phyloP scores from a whole-genome alignment of 768 basidiomycete genomes.

The Candolleomyces aberdarensis region DNA sequence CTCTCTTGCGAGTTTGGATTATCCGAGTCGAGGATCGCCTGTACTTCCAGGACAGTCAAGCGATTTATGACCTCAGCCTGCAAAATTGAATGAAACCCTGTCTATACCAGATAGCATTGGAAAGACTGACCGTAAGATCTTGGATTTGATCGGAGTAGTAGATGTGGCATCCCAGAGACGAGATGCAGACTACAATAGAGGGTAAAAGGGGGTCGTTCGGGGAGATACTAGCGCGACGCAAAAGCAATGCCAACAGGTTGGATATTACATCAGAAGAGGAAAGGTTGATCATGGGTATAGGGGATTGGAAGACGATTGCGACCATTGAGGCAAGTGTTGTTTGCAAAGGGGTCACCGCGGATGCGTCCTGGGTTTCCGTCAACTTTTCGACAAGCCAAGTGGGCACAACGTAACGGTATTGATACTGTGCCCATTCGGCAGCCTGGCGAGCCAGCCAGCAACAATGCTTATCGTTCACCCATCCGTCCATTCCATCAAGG shows the following conservation, averaged over 20 bases:
- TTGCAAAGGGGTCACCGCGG: conserved; percentile 47
- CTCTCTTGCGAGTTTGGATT: conserved; percentile 16
- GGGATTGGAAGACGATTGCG: conserved; percentile 77
- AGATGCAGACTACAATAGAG: conserved; percentile 69
- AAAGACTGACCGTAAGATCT: conserved; percentile 63
- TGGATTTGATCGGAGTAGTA: conserved; percentile 97
- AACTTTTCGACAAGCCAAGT: conserved; percentile 81
- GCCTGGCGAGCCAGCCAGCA: conserved; percentile 78
- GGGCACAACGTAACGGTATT: conserved; percentile 89
- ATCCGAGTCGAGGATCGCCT: conserved; percentile 37
- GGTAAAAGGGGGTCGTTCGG: conserved; percentile 64
- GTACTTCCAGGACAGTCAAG: conserved; percentile 66
- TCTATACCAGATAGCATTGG: background rate
- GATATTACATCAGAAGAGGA: conserved; percentile 88
- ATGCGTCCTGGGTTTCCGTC: conserved; percentile 54
- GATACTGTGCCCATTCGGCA: conserved; percentile 89
- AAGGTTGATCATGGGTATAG: conserved; percentile 81
- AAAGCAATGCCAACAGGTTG: conserved; percentile 68
- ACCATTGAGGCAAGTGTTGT: conserved; percentile 73
- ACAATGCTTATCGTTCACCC: conserved; percentile 69
- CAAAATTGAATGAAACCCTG: conserved; percentile 4
- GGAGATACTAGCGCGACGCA: conserved; percentile 64
- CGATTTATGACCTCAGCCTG: conserved; percentile 76
- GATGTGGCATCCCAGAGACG: conserved; percentile 84
- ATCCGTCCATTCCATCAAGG: conserved; percentile 58